phyloP scores from a whole-genome alignment of 371 early-diverging fungal genomes.

The Neoconidiobolus thromboides region DNA sequence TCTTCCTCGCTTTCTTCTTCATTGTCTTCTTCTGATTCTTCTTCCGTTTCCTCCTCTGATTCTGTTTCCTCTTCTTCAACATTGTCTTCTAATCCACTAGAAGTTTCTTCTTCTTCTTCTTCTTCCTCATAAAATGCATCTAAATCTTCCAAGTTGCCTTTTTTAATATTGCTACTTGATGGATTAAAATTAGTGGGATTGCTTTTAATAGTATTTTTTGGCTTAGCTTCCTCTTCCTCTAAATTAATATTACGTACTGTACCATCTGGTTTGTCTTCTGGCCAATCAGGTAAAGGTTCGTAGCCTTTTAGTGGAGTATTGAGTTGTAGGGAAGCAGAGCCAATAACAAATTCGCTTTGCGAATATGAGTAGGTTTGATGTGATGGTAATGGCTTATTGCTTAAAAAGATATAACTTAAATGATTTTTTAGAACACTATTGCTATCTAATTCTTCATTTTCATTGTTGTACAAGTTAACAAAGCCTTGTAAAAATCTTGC shows the following conservation, averaged over 20 bases:
- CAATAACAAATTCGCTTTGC: slow-evolving; percentile 32
- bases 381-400: too few relatives aligned
- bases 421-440: too few relatives aligned
- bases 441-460: too few relatives aligned
- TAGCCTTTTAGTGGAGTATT: slow-evolving; percentile 54
- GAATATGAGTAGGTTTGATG: too few relatives aligned
- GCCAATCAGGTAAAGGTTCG: slow-evolving; percentile 66
- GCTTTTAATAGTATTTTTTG: not conserved
- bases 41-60: slow-evolving; percentile 8
- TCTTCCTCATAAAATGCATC: slow-evolving; percentile 14
- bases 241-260: slow-evolving; percentile 30
- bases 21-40: slow-evolving; percentile 10
- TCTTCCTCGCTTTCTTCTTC: slow-evolving; percentile 11
- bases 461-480: not conserved
- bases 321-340: slow-evolving; percentile 62
- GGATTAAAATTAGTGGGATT: slow-evolving; percentile 10
- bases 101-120: slow-evolving; percentile 18
- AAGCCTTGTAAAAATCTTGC: slow-evolving; percentile 62
- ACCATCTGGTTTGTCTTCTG: slow-evolving; percentile 43
- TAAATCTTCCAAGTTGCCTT: slow-evolving; percentile 15
- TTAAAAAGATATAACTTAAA: too few relatives aligned
- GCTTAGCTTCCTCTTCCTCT: slow-evolving; percentile 18
- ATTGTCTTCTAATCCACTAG: too few relatives aligned
- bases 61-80: not conserved
- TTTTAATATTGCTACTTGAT: slow-evolving; percentile 15